Evolutionary conservation across 495 filamentous ascomycete genomes (phyloP).

Genomic region (Aspergillus steynii): DNA sequence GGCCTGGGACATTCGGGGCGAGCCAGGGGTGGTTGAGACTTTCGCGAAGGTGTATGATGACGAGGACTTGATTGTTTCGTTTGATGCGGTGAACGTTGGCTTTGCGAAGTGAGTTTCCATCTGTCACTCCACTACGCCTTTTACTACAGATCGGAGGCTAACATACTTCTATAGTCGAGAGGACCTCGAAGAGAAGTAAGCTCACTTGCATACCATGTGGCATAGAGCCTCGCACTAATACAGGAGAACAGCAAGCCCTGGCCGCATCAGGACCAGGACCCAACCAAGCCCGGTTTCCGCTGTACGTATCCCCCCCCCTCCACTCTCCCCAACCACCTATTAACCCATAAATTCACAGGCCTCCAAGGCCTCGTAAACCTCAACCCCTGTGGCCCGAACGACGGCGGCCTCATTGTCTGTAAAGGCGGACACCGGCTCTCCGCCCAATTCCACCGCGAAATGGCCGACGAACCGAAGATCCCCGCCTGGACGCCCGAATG

Average conservation of each 20-base stretch:
- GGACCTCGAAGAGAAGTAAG: conserved; percentile 32
- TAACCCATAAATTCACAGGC: conserved; percentile 11
- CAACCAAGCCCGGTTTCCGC: conserved; percentile 41
- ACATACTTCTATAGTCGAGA: conserved; percentile 20
- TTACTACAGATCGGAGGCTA: neutral
- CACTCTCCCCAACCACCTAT: neutral
- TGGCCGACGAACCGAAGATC: conserved; percentile 35
- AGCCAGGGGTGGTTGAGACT: conserved; percentile 40
- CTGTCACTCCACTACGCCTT: neutral
- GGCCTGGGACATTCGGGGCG: conserved; percentile 41
- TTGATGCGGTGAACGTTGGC: conserved; percentile 44
- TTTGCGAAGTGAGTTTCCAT: conserved; percentile 32
- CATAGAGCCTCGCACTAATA: neutral
- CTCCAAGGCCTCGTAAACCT: conserved; percentile 51
- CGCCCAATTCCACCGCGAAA: conserved; percentile 36
- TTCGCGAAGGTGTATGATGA: conserved; percentile 44
- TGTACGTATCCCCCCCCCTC: conserved; percentile 16
- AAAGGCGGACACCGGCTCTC: conserved; percentile 33
- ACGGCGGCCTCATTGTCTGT: conserved; percentile 45
- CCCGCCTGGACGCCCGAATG: conserved; percentile 39
- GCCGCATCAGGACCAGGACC: conserved; percentile 50
- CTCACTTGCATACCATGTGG: neutral
- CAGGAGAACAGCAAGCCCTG: conserved; percentile 32
- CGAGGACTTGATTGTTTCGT: conserved; percentile 46
- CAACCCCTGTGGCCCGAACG: conserved; percentile 40